Evolutionary conservation across 805 yeast species (phyloP).

Genomic region (Candida coquimbonensis): DNA sequence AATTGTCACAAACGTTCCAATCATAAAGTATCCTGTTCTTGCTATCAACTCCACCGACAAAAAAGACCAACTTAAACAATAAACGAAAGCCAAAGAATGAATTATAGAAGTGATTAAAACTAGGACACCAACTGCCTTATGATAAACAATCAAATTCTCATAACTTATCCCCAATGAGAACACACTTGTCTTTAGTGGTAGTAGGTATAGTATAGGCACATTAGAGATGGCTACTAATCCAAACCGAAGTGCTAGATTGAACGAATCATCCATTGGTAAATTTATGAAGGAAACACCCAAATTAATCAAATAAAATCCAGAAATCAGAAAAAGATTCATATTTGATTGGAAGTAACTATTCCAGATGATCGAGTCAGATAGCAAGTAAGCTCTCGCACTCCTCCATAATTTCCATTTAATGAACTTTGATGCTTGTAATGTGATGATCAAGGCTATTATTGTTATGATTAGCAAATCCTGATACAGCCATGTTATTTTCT

Average conservation of each 20-base stretch:
- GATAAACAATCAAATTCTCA: conserved; percentile 19
- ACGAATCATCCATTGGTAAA: conserved; percentile 18
- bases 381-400: background rate
- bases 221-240: conserved; percentile 22
- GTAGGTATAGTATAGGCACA: conserved; percentile 21
- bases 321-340: conserved; percentile 9
- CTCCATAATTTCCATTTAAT: background rate
- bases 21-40: conserved; percentile 14
- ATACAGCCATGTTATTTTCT: conserved; percentile 14
- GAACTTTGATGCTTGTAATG: background rate
- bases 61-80: conserved; percentile 18
- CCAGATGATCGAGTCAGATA: conserved; percentile 7
- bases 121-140: conserved; percentile 19
- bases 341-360: conserved; percentile 13
- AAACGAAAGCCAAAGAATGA: conserved; percentile 14
- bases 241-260: conserved; percentile 19
- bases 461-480: conserved; percentile 13
- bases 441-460: background rate
- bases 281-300: conserved; percentile 9
- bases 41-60: conserved; percentile 4
- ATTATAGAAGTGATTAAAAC: conserved; percentile 14
- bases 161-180: conserved; percentile 17
- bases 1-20: conserved; percentile 8
- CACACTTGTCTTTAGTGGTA: conserved; percentile 22
- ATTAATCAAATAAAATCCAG: conserved; percentile 12